These are phyloP conservation scores for Microthlaspi erraticum DNA, from an alignment of 345 rosid species.

Conservation along the genomic window DNA sequence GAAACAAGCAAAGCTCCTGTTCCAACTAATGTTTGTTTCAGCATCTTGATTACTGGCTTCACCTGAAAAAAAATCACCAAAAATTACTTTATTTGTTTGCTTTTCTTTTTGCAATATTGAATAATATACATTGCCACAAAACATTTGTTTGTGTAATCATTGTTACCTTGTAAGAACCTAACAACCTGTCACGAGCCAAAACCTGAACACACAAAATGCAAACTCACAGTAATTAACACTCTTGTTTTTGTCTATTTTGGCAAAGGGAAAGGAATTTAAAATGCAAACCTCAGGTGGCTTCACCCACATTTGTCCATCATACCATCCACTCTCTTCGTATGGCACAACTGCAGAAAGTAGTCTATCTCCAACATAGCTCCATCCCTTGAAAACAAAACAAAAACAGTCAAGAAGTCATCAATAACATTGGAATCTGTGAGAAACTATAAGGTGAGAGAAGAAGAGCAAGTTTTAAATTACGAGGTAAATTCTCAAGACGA, in stretches of 20 bases:
- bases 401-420: slow-evolving; percentile 14
- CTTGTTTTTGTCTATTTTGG: background rate
- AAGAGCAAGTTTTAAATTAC: slow-evolving; percentile 36
- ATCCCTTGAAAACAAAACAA: slow-evolving; percentile 58
- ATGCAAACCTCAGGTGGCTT: slow-evolving; percentile 88
- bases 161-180: slow-evolving; percentile 91
- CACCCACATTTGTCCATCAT: slow-evolving; percentile 98
- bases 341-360: slow-evolving; percentile 93
- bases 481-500: slow-evolving; percentile 85
- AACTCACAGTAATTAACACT: background rate
- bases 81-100: background rate
- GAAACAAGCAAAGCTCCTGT: slow-evolving; percentile 84
- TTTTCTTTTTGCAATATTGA: background rate
- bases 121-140: background rate
- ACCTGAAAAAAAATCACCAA: slow-evolving; percentile 55
- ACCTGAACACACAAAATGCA: slow-evolving; percentile 54
- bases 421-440: background rate
- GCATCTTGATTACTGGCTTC: slow-evolving; percentile 85
- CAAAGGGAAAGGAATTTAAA: background rate
- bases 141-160: slow-evolving; percentile 11
- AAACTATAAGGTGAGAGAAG: background rate
- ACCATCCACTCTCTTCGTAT: slow-evolving; percentile 98
- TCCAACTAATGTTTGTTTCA: slow-evolving; percentile 85
- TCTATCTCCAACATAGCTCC: slow-evolving; percentile 97
- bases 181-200: slow-evolving; percentile 89